A percentile compares a stretch with the other conserved stretches of the same genome.
Conservation (phyloP, 768 basidiomycete species). For the Phanerochaete sordida region DNA sequence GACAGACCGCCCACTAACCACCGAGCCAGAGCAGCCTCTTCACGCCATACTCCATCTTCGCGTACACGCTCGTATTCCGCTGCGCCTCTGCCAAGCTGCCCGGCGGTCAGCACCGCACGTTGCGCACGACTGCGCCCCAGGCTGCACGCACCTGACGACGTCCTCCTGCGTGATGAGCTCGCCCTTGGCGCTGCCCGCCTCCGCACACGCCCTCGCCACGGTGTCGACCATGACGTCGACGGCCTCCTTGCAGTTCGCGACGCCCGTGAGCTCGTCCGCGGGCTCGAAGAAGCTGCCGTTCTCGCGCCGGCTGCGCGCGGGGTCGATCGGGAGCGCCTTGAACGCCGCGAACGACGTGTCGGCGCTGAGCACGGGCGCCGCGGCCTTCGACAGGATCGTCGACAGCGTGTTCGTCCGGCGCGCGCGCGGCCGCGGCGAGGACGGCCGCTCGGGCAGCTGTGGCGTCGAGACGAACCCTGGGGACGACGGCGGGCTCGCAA, state of each 20-base stretch:
- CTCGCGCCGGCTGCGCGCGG: constrained; percentile 43
- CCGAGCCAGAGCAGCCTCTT: constrained; percentile 90
- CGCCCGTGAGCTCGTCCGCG: constrained; percentile 58
- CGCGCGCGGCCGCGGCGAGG: constrained; percentile 8
- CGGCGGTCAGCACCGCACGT: background rate
- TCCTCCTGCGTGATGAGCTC: constrained; percentile 62
- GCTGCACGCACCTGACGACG: constrained; percentile 62
- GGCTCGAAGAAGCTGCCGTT: constrained; percentile 53
- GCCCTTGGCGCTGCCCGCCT: constrained; percentile 46
- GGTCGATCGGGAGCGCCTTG: constrained; percentile 76
- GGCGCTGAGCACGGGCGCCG: constrained; percentile 26
- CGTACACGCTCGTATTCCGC: constrained; percentile 78
- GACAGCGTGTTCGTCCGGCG: constrained; percentile 24
- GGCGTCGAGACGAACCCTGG: constrained; percentile 7
- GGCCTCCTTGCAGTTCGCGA: constrained; percentile 71
- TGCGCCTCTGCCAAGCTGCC: constrained; percentile 77
- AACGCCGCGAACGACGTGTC: constrained; percentile 65
- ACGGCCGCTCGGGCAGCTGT: constrained; percentile 5
- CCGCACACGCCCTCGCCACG: constrained; percentile 64
- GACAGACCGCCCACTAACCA: constrained; percentile 32
- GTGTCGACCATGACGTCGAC: constrained; percentile 72
- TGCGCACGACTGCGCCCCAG: constrained; percentile 14
- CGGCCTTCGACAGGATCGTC: constrained; percentile 35
- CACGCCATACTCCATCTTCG: constrained; percentile 92
- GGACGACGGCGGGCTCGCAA: constrained; percentile 20